These are phyloP conservation scores for Metschnikowia orientalis DNA, from an alignment of 805 yeast genomes.

Conservation along the genomic window DNA sequence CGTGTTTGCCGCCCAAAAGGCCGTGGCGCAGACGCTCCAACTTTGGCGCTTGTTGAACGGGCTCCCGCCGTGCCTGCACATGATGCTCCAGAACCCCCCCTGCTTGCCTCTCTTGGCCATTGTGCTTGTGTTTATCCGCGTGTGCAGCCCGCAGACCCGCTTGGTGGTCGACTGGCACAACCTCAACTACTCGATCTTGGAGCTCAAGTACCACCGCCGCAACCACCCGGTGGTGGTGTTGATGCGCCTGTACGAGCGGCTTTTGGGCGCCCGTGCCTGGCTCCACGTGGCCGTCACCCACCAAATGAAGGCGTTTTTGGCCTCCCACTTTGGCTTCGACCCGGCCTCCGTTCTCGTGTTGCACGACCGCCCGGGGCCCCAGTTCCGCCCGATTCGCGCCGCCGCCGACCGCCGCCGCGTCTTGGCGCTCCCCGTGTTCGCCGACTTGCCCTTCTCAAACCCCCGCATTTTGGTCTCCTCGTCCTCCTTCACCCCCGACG, in stretches of 20 bases:
- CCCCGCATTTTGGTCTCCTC: slow-evolving; percentile 77
- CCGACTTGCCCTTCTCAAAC: slow-evolving; percentile 20
- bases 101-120: slow-evolving; percentile 75
- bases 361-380: slow-evolving; percentile 81
- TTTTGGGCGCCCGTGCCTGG: slow-evolving; percentile 60
- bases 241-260: slow-evolving; percentile 58
- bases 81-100: slow-evolving; percentile 90
- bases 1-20: slow-evolving; percentile 56
- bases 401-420: slow-evolving; percentile 28
- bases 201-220: slow-evolving; percentile 51
- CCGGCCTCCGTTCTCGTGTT: slow-evolving; percentile 52
- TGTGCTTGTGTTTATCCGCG: slow-evolving; percentile 47
- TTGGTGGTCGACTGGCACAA: slow-evolving; percentile 95
- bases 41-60: slow-evolving; percentile 47
- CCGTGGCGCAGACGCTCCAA: slow-evolving; percentile 48
- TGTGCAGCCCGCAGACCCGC: slow-evolving; percentile 50
- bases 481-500: slow-evolving; percentile 95
- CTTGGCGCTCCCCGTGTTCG: slow-evolving; percentile 25
- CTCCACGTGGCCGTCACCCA: slow-evolving; percentile 77
- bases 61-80: slow-evolving; percentile 58
- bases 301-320: slow-evolving; percentile 61
- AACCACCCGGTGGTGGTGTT: slow-evolving; percentile 60
- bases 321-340: slow-evolving; percentile 48
- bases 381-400: slow-evolving; percentile 50
- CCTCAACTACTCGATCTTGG: slow-evolving; percentile 77